Base-by-base conservation (phyloP, 305 asterid species). In the Fraxinus paxiana region DNA sequence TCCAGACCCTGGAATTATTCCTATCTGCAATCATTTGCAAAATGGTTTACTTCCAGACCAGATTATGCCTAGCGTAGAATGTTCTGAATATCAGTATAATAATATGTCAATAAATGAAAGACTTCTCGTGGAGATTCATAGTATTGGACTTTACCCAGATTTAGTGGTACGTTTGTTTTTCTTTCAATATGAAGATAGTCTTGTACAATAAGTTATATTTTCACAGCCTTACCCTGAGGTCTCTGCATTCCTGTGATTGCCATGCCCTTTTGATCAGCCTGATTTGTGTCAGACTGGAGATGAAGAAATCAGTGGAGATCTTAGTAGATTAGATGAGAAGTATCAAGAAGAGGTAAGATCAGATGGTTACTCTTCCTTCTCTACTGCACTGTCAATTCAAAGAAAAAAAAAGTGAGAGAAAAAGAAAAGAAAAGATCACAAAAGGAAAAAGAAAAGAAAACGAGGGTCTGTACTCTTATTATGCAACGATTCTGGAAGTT, bases 71-170 rank as follows among this genome's bases (percentile, higher is more conserved):
- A 87, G 82, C 84, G 59, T 84, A 41, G 80, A 83, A 34, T 90
- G 92, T 79, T 85, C 96, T 6, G 96, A 90, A 79, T 85, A 83
- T 88, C 87, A 92, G 88, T 92, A 89, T 80, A 84, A 75, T 79
- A 87, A 83, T 82, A 88, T 92, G 97, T 84, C 98, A 46, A 67
- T 91, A 73, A 86, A 88, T 88, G 98, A 92, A 86, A 88, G 90
- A 86, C 92, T 95, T 80, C 89, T 90, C 73, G 81, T 89, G 86
- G 98, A 95, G 88, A 75, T 95, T 85, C 94, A 89, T 76, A 89
- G 89, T 89, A 87, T 95, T 75, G 98, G 97, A 84, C 87, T 95
- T 86, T 91, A 88, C 84, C 98, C 97, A 1, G 97, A 91, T 79
- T 78, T 86, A 83, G 87, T 59, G 97, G 98, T 95, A 90, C 81